A percentile compares a stretch with the other conserved stretches of the same genome.
These are phyloP conservation scores for Chenopodium suecicum DNA, from an alignment of 148 eudicot species.

Conservation along the genomic window DNA sequence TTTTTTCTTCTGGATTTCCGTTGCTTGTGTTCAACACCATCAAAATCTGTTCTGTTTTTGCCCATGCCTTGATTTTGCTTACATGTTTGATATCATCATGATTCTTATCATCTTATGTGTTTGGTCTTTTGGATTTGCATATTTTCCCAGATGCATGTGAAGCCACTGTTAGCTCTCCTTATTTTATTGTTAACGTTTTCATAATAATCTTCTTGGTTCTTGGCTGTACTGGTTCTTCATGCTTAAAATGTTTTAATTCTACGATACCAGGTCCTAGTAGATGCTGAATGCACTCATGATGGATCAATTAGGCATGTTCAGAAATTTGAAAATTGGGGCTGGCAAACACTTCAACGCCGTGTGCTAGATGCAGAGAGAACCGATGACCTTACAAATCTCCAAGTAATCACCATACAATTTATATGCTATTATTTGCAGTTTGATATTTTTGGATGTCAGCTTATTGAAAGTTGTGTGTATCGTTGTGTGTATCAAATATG, in stretches of 20 bases:
- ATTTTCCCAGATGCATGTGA: neutral
- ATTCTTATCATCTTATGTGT: neutral
- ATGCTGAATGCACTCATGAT: constrained; percentile 99
- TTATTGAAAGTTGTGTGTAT: constrained; percentile 5
- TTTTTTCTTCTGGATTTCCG: neutral
- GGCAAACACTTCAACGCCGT: constrained; percentile 89
- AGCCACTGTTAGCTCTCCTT: neutral
- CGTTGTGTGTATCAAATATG: neutral
- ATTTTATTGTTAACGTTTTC: neutral
- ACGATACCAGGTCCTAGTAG: constrained; percentile 80
- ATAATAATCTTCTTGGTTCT: neutral
- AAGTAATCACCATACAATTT: constrained; percentile 38
- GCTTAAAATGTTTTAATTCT: constrained; percentile 6
- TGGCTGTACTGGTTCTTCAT: neutral
- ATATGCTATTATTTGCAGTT: neutral
- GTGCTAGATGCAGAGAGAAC: constrained; percentile 89
- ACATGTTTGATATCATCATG: neutral
- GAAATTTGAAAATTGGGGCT: constrained; percentile 96
- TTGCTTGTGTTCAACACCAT: neutral
- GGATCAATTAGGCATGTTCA: constrained; percentile 93
- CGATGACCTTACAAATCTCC: constrained; percentile 71
- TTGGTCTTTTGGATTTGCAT: neutral
- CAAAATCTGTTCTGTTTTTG: neutral
- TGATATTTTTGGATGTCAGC: neutral
- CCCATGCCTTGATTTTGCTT: neutral